phyloP scores from a whole-genome alignment of 371 early-diverging fungal genomes.

The Mucor indicus region DNA sequence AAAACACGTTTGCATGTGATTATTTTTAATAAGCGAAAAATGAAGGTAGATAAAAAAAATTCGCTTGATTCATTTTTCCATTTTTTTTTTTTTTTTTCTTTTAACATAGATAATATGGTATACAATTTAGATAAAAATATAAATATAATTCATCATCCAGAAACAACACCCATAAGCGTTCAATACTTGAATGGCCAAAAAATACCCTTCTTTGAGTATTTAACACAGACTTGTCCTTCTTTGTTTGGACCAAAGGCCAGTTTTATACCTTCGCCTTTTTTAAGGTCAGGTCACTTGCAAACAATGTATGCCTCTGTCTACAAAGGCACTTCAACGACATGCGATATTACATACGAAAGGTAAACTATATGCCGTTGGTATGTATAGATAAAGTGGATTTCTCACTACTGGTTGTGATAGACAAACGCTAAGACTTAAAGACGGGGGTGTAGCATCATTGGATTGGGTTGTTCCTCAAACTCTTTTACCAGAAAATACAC shows the following conservation, averaged over 20 bases:
- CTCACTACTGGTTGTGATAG: slow-evolving; percentile 24
- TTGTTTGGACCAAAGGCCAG: slow-evolving; percentile 13
- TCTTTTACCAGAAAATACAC: slow-evolving; percentile 51
- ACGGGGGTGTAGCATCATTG: slow-evolving; percentile 79
- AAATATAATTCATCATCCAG: slow-evolving; percentile 13
- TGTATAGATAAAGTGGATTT: neutral
- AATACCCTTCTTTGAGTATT: slow-evolving; percentile 23
- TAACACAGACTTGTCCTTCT: slow-evolving; percentile 20
- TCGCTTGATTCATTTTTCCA: too few relatives aligned
- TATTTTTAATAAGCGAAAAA: too few relatives aligned
- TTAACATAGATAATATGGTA: too few relatives aligned
- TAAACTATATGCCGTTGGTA: slow-evolving; percentile 2
- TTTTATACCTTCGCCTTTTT: slow-evolving; percentile 41
- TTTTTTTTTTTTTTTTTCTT: too few relatives aligned
- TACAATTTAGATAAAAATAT: too few relatives aligned
- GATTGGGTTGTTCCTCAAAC: slow-evolving; percentile 69
- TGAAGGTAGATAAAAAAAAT: too few relatives aligned
- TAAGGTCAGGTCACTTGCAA: slow-evolving; percentile 48
- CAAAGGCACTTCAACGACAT: slow-evolving; percentile 14
- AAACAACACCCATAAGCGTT: slow-evolving; percentile 12
- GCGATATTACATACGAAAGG: slow-evolving; percentile 48
- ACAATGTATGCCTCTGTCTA: slow-evolving; percentile 50
- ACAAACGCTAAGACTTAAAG: slow-evolving; percentile 58
- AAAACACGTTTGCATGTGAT: too few relatives aligned
- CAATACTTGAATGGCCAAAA: slow-evolving; percentile 4